phyloP scores from a whole-genome alignment of 176 grass and related monocot genomes.

The Ampelocalamus luodianensis region DNA sequence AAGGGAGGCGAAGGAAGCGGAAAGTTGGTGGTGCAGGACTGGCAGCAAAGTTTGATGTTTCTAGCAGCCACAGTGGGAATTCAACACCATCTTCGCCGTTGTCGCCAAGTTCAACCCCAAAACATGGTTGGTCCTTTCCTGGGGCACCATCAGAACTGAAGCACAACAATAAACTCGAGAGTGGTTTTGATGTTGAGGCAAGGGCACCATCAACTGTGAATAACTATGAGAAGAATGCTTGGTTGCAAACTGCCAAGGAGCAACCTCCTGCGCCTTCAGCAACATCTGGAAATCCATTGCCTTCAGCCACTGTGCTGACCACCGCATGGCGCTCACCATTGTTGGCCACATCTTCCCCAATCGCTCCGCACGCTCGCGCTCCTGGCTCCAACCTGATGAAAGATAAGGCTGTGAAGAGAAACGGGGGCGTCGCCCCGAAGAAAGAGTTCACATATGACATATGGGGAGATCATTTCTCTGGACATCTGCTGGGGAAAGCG shows the following conservation, averaged over 20 bases:
- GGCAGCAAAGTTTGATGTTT: slow-evolving; percentile 82
- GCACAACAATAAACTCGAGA: slow-evolving; percentile 48
- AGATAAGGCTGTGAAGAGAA: slow-evolving; percentile 57
- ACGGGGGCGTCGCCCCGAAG: slow-evolving; percentile 41
- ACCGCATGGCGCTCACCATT: slow-evolving; percentile 36
- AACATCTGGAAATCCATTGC: slow-evolving; percentile 41
- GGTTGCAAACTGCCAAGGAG: slow-evolving; percentile 40
- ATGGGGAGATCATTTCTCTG: slow-evolving; percentile 91
- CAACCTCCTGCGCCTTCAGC: slow-evolving; percentile 44
- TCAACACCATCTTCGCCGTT: slow-evolving; percentile 85
- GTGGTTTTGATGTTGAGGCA: slow-evolving; percentile 38
- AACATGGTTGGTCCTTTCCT: slow-evolving; percentile 58
- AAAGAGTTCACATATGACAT: slow-evolving; percentile 88
- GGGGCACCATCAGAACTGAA: slow-evolving; percentile 47
- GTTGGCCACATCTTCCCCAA: slow-evolving; percentile 53
- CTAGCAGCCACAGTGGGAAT: slow-evolving; percentile 93
- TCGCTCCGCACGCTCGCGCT: slow-evolving; percentile 67
- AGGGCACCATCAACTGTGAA: slow-evolving; percentile 42
- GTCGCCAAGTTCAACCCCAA: slow-evolving; percentile 77
- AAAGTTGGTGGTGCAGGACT: slow-evolving; percentile 53
- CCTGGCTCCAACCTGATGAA: slow-evolving; percentile 78
- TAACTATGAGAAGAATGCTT: slow-evolving; percentile 35
- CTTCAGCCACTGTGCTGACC: slow-evolving; percentile 31
- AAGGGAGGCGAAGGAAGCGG: slow-evolving; percentile 65
- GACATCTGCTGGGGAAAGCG: slow-evolving; percentile 58